phyloP scores from a whole-genome alignment of 2,329 filamentous ascomycete genomes.

The Nigrospora oryzae region DNA sequence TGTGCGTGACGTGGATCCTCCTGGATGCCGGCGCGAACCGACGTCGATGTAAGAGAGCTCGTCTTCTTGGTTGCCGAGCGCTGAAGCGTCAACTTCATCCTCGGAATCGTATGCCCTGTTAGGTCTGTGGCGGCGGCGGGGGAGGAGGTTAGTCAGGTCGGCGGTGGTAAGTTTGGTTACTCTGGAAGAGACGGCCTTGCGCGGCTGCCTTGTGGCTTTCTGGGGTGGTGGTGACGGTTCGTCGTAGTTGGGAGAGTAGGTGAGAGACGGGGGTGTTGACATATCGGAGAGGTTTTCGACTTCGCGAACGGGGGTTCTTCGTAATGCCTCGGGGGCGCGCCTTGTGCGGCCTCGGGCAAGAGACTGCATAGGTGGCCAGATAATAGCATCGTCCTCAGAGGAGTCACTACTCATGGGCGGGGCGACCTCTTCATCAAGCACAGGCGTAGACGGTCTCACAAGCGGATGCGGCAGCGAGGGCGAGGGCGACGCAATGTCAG shows the following conservation, averaged over 20 bases:
- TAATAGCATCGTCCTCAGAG: slow-evolving; percentile 30
- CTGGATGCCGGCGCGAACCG: slow-evolving; percentile 24
- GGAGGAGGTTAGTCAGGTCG: slow-evolving; percentile 44
- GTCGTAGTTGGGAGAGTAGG: slow-evolving; percentile 53
- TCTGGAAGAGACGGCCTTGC: slow-evolving; percentile 23
- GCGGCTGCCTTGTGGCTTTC: slow-evolving; percentile 19
- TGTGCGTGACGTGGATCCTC: slow-evolving; percentile 19
- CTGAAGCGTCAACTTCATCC: slow-evolving; percentile 38
- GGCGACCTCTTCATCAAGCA: slow-evolving; percentile 40
- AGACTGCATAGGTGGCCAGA: slow-evolving; percentile 44
- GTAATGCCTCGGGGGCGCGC: slow-evolving; percentile 14
- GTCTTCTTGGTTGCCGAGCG: slow-evolving; percentile 44
- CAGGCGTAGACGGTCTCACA: slow-evolving; percentile 25
- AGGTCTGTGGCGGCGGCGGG: slow-evolving; percentile 37
- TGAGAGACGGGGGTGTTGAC: slow-evolving; percentile 58
- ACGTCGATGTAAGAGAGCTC: slow-evolving; percentile 41
- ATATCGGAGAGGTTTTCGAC: slow-evolving; percentile 39
- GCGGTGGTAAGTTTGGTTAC: slow-evolving; percentile 42
- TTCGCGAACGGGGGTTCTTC: slow-evolving; percentile 27
- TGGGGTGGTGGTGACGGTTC: slow-evolving; percentile 18
- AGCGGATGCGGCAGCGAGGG: slow-evolving; percentile 13
- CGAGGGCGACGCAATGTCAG: slow-evolving; percentile 12
- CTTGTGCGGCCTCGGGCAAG: slow-evolving; percentile 35
- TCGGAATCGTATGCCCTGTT: slow-evolving; percentile 32
- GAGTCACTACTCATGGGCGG: slow-evolving; percentile 45